Percentiles rank a stretch among this genome's conserved stretches.
Conservation (phyloP, 306 rosid species). For the Vicia sativa region DNA sequence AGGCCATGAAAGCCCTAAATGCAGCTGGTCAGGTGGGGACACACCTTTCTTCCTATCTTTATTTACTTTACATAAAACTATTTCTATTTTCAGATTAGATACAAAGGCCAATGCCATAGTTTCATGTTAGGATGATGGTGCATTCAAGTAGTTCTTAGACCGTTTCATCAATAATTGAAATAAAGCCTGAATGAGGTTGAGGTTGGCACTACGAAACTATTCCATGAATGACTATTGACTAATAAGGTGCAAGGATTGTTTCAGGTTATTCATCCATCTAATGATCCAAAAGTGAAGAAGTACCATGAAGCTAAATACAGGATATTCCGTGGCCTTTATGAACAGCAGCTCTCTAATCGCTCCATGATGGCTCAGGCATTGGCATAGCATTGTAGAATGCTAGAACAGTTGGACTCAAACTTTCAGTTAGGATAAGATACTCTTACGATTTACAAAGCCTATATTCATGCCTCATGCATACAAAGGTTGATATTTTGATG, state of each 20-base stretch:
- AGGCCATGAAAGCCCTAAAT: constrained; percentile 87
- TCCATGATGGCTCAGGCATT: constrained; percentile 77
- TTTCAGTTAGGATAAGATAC: constrained; percentile 1
- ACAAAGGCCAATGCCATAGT: constrained; percentile 18
- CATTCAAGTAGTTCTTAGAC: neutral
- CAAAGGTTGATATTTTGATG: constrained; percentile 11
- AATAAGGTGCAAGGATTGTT: constrained; percentile 29
- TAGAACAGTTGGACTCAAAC: constrained; percentile 23
- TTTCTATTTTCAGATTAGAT: constrained; percentile 24
- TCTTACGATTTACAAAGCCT: neutral
- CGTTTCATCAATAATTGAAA: neutral
- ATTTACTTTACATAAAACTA: neutral
- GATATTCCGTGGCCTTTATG: constrained; percentile 76
- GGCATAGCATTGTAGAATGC: constrained; percentile 44
- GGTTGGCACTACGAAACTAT: constrained; percentile 2
- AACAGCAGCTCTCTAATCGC: constrained; percentile 78
- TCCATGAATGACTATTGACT: neutral
- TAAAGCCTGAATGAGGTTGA: constrained; percentile 11
- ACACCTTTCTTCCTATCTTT: constrained; percentile 22
- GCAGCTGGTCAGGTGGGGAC: constrained; percentile 88
- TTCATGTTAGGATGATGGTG: constrained; percentile 23
- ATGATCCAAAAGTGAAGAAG: constrained; percentile 78
- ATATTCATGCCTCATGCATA: constrained; percentile 22
- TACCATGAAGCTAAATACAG: constrained; percentile 86
- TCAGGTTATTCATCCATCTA: constrained; percentile 86